A percentile compares a stretch with the other conserved stretches of the same genome.
phyloP scores from a whole-genome alignment of 1,284 basidiomycete species.

The Tetrapyrgos nigripes region DNA sequence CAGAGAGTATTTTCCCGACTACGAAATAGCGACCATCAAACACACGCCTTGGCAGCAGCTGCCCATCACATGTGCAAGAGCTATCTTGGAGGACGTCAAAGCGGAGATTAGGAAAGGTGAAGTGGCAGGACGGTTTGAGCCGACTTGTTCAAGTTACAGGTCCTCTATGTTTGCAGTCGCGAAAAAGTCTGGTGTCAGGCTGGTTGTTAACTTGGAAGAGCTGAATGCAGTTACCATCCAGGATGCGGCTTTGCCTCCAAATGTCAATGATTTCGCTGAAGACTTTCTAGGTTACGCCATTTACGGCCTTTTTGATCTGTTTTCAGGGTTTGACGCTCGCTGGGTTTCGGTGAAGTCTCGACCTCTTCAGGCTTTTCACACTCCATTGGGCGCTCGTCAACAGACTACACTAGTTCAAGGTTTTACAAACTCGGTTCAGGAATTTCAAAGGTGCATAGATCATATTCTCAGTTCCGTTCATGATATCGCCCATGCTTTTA shows the following conservation, averaged over 20 bases:
- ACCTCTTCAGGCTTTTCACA: slow-evolving; percentile 11
- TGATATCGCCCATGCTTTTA: slow-evolving; percentile 22
- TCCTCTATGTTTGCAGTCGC: slow-evolving; percentile 35
- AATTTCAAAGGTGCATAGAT: slow-evolving; percentile 26
- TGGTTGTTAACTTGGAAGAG: slow-evolving; percentile 37
- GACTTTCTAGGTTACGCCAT: slow-evolving; percentile 31
- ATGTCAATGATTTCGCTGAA: slow-evolving; percentile 39
- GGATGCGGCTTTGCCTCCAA: slow-evolving; percentile 32
- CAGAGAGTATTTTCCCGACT: slow-evolving; percentile 37
- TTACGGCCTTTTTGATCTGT: slow-evolving; percentile 33
- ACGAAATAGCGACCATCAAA: slow-evolving; percentile 38
- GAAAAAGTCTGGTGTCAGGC: slow-evolving; percentile 37
- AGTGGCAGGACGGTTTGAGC: slow-evolving; percentile 35
- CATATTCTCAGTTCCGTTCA: slow-evolving; percentile 35
- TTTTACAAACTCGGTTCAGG: slow-evolving; percentile 32
- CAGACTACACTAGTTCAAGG: slow-evolving; percentile 32
- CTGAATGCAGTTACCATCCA: slow-evolving; percentile 39
- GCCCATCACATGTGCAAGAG: slow-evolving; percentile 33
- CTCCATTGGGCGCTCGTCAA: slow-evolving; percentile 7
- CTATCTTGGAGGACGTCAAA: slow-evolving; percentile 26
- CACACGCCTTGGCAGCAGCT: slow-evolving; percentile 37
- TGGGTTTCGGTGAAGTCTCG: neutral
- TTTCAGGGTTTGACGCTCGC: slow-evolving; percentile 14
- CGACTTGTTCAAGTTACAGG: slow-evolving; percentile 34
- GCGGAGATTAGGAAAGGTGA: slow-evolving; percentile 27